Percentiles rank a stretch among this genome's conserved stretches.
Evolutionary conservation across 2,329 filamentous ascomycete species (phyloP).

Genomic region (Tricladium varicosporioides): DNA sequence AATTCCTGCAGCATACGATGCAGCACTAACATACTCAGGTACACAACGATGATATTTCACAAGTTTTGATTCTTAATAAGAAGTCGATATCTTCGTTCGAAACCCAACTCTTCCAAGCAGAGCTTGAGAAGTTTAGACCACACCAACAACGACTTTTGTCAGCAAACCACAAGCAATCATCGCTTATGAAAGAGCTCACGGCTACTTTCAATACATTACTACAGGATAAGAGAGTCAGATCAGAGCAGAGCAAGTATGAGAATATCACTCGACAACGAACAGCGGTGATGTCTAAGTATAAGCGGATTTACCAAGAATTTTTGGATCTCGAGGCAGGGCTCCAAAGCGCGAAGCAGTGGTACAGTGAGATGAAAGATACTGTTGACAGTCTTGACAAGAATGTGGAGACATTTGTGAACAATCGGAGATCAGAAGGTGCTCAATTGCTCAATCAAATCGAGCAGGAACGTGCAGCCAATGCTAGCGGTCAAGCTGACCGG

Average conservation of each 20-base stretch:
- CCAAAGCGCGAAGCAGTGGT: conserved; percentile 86
- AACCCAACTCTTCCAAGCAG: conserved; percentile 86
- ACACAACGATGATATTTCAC: conserved; percentile 95
- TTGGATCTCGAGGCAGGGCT: conserved; percentile 85
- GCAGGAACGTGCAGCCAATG: conserved; percentile 31
- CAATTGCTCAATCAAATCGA: conserved; percentile 81
- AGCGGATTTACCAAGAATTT: conserved; percentile 88
- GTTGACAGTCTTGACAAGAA: conserved; percentile 92
- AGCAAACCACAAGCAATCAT: conserved; percentile 92
- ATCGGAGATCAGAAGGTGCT: conserved; percentile 84
- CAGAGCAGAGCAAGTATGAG: conserved; percentile 96
- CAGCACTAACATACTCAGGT: conserved; percentile 53
- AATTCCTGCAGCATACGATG: not conserved
- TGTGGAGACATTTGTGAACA: conserved; percentile 95
- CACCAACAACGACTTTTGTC: conserved; percentile 90
- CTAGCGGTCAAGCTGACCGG: conserved; percentile 56
- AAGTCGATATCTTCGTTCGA: conserved; percentile 94
- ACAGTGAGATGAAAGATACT: conserved; percentile 92
- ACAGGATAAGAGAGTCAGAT: conserved; percentile 89
- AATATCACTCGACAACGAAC: conserved; percentile 78
- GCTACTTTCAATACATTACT: conserved; percentile 81
- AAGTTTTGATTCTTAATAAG: conserved; percentile 96
- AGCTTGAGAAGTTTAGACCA: conserved; percentile 94
- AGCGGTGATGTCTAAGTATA: conserved; percentile 81
- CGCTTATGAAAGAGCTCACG: conserved; percentile 92